phyloP scores from a whole-genome alignment of 2,329 filamentous ascomycete genomes.

The Aspergillus puulaauensis region DNA sequence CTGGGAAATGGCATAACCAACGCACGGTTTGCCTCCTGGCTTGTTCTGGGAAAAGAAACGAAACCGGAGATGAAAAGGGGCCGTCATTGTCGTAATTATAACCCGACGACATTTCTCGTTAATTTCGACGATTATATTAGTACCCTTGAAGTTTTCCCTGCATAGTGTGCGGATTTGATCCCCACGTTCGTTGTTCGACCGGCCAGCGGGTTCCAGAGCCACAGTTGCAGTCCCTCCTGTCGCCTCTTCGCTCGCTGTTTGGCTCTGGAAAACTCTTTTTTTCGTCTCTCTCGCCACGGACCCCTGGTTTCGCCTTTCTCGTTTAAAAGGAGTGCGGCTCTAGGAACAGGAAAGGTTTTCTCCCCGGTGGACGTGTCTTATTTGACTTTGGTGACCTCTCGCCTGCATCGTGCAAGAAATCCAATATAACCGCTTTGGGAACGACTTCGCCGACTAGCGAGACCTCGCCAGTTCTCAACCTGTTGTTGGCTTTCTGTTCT shows the following conservation, averaged over 20 bases:
- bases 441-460: neutral
- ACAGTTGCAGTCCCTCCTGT: neutral
- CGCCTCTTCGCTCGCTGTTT: neutral
- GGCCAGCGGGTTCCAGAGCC: neutral
- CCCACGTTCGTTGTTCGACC: neutral
- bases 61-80: slow-evolving; percentile 9
- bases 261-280: neutral
- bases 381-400: neutral
- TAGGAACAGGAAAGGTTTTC: neutral
- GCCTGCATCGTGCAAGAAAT: neutral
- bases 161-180: neutral
- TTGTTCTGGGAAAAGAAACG: slow-evolving; percentile 13
- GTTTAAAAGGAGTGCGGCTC: neutral
- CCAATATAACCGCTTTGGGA: slow-evolving; percentile 12
- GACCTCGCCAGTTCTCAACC: neutral
- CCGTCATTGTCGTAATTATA: neutral
- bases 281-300: neutral
- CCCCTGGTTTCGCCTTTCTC: neutral
- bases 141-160: neutral
- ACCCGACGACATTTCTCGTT: neutral
- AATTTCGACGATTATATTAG: neutral
- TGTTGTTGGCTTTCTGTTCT: neutral
- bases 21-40: slow-evolving; percentile 14
- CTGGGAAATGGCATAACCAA: neutral
- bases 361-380: neutral